These are phyloP conservation scores for Botrytis porri DNA, from an alignment of 2,329 filamentous ascomycete genomes.

Conservation along the genomic window DNA sequence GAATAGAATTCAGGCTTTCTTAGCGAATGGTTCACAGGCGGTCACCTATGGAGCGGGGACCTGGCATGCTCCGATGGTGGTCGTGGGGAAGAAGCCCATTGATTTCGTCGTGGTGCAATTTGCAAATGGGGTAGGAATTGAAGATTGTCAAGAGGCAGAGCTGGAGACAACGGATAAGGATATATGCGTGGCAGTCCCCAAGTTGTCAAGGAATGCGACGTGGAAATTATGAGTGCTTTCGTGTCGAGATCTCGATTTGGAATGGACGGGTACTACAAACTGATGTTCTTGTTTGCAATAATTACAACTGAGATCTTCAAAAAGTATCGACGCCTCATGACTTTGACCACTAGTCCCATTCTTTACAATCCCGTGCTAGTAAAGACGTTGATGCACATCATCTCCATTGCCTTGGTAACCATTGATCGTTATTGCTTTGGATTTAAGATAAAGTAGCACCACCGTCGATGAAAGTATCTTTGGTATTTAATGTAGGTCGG, in stretches of 20 bases:
- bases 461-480: constrained; percentile 11
- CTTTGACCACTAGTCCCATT: background rate
- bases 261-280: background rate
- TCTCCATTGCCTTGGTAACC: constrained; percentile 1
- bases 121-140: constrained; percentile 73
- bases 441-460: constrained; percentile 12
- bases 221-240: constrained; percentile 22
- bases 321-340: background rate
- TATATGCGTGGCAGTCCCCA: constrained; percentile 29
- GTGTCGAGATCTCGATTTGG: background rate
- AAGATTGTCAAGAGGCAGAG: constrained; percentile 84
- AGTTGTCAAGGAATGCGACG: constrained; percentile 8
- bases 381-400: constrained; percentile 17
- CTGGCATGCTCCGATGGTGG: constrained; percentile 96
- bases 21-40: constrained; percentile 74
- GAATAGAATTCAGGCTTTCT: constrained; percentile 66
- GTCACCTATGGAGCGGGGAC: constrained; percentile 91
- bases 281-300: background rate
- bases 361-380: background rate
- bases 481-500: constrained; percentile 10
- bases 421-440: background rate
- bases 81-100: constrained; percentile 65
- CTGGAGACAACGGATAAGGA: constrained; percentile 19
- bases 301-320: background rate
- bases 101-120: constrained; percentile 91